Conservation (phyloP, 2,329 filamentous ascomycete species). For the Aureobasidium zeae region DNA sequence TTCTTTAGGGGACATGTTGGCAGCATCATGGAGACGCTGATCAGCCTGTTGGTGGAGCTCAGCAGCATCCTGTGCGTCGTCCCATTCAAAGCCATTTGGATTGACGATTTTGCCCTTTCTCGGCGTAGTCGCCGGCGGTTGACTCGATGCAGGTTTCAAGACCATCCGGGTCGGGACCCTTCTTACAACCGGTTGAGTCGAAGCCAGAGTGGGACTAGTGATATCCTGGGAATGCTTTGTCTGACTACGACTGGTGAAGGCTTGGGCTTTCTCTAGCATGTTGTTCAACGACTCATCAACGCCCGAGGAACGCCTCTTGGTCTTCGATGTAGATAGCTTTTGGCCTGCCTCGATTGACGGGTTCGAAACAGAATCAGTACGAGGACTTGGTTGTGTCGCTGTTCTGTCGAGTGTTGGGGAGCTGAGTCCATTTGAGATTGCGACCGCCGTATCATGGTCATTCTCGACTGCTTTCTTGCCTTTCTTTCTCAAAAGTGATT, state of each 20-base stretch:
- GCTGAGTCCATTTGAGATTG: neutral
- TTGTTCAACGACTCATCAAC: neutral
- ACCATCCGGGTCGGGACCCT: neutral
- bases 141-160: neutral
- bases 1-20: constrained; percentile 9
- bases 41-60: neutral
- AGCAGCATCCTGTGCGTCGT: neutral
- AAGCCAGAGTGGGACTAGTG: neutral
- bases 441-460: neutral
- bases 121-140: neutral
- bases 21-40: neutral
- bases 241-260: neutral
- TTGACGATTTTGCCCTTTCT: neutral
- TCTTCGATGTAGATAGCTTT: no score
- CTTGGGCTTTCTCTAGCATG: constrained; percentile 4
- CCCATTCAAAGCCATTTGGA: constrained; percentile 1
- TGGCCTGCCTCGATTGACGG: no score
- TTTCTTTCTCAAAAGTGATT: neutral
- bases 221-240: neutral
- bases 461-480: neutral
- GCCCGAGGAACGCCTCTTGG: neutral
- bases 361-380: no score
- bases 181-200: neutral
- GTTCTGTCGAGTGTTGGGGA: no score
- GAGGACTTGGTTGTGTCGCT: neutral